A percentile compares a stretch with the other conserved stretches of the same genome.
These are phyloP conservation scores for Corylus avellana DNA, from an alignment of 306 rosid species.

Conservation along the genomic window DNA sequence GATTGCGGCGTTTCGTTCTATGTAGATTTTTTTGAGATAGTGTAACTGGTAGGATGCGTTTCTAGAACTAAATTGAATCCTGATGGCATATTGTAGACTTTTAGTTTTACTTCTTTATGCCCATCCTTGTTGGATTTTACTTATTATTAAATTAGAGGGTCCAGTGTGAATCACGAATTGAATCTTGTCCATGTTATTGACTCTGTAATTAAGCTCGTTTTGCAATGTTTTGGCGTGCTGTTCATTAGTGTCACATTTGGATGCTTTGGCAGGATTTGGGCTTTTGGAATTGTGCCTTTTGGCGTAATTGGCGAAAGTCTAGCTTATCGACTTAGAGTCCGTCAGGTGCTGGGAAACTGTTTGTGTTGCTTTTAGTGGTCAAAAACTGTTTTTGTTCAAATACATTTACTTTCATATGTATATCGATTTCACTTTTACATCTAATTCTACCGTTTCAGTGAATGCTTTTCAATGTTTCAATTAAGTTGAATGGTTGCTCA, in stretches of 20 bases:
- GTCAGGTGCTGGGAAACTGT: too few relatives aligned
- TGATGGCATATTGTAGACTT: neutral
- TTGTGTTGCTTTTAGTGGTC: too few relatives aligned
- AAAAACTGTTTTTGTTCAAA: too few relatives aligned
- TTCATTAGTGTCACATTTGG: neutral
- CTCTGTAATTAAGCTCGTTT: neutral
- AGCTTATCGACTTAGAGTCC: too few relatives aligned
- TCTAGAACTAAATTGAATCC: neutral
- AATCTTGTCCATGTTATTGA: constrained; percentile 14
- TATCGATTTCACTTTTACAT: too few relatives aligned
- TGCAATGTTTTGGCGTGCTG: neutral
- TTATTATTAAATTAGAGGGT: too few relatives aligned
- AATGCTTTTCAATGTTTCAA: neutral
- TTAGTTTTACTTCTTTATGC: neutral
- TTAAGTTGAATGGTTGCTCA: neutral
- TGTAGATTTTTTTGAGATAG: neutral
- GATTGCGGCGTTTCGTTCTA: neutral
- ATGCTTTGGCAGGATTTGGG: constrained; percentile 7
- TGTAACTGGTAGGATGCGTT: neutral
- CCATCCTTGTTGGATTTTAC: neutral
- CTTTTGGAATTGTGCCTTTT: constrained; percentile 20
- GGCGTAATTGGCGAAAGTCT: neutral
- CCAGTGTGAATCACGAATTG: neutral
- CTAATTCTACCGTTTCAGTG: neutral
- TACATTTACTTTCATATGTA: too few relatives aligned